A percentile compares a stretch with the other conserved stretches of the same genome.
These are phyloP conservation scores for Yarrowia yakushimensis DNA, from an alignment of 805 yeast species.

Conservation along the genomic window DNA sequence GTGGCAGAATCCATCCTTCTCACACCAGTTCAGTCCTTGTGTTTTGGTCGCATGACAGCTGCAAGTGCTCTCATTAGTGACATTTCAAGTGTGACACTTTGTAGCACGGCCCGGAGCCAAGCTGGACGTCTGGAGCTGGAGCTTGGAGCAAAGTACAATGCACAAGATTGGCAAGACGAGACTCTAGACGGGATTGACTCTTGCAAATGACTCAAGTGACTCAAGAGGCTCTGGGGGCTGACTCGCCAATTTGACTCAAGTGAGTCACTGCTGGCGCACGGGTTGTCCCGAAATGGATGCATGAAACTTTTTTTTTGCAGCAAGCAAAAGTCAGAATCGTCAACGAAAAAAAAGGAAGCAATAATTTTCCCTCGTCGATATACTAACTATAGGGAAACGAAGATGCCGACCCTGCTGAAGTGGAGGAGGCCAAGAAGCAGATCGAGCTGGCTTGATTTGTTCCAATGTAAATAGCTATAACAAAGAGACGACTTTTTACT, in stretches of 20 bases:
- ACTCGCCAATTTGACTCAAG: background rate
- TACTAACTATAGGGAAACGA: conserved; percentile 18
- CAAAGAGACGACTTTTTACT: no score
- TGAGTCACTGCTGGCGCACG: background rate
- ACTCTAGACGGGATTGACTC: background rate
- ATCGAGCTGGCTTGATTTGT: conserved; percentile 13
- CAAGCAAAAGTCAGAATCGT: background rate
- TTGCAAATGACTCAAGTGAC: background rate
- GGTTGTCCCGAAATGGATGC: background rate
- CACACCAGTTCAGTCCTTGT: no score
- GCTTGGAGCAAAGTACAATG: no score
- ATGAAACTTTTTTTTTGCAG: background rate
- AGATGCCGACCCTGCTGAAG: conserved; percentile 10
- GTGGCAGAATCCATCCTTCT: no score
- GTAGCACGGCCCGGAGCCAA: no score
- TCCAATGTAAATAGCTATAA: no score
- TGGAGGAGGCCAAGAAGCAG: conserved; percentile 24
- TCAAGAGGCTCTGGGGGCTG: background rate
- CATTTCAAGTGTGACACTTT: no score
- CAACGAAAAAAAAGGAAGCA: background rate
- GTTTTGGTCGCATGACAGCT: no score
- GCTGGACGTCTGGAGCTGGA: no score
- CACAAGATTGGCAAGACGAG: background rate
- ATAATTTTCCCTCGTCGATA: background rate
- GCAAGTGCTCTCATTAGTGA: no score